Evolutionary conservation across 208 protist genomes (phyloP), one percentile per base, ranked within the genome.

Genomic region (Trypanosoma melophagium): DNA sequence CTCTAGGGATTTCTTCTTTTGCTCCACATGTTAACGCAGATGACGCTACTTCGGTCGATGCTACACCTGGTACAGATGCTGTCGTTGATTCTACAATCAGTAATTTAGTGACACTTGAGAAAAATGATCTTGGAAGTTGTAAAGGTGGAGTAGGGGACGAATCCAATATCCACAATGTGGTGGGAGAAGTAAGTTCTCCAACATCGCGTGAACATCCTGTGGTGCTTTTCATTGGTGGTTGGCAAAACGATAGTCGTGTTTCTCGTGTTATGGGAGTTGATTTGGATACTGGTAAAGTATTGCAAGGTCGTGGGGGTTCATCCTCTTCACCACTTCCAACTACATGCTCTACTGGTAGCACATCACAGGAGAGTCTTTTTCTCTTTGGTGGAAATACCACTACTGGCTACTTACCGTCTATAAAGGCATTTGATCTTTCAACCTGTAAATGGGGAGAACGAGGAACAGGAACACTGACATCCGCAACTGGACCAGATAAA

Each of bases 361-460:
- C 64, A 16, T 68, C 84, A 16, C 16, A 59, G 0, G 80, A 74
- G 12, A 51, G 50, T 8, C 63, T 77, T n/a, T 88, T 81, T 62
- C 71, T 86, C 13, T 93, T 93, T 62, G 87, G 87, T 14, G 87
- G 87, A 0, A 75, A 89, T 55, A 77, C 69, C 16, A 56, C 64
- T 24, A 50, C 62, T 4, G 82, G 79, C 21, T 70, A 62, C 60
- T 59, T 45, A 16, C 84, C 71, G 13, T 21, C 64, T 3, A 74
- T 81, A 22, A 66, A 77, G 42, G 61, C 69, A 49, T 28, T 87
- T 19, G 78, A 80, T 41, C 60, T 74, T 9, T 47, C 21, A 13
- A 71, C 19, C 49, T 70, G 45, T 65, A 58, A n/a, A 25, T 69
- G 53, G 71, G 55, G 24, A 9, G 24, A 63, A 13, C 5, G 24